phyloP scores from a whole-genome alignment of 2,329 filamentous ascomycete genomes.

The Colletotrichum higginsianum region DNA sequence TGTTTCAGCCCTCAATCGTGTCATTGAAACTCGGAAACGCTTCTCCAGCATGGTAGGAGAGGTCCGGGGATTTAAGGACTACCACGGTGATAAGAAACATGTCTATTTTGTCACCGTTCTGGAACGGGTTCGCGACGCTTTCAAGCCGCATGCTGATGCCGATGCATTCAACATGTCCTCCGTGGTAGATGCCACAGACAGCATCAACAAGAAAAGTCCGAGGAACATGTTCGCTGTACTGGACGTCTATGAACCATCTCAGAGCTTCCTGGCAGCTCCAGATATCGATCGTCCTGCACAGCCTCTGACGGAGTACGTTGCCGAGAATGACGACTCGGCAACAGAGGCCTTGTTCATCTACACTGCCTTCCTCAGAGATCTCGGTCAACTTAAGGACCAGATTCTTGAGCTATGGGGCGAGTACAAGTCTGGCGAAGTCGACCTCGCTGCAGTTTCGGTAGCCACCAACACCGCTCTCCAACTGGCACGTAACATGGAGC shows the following conservation, averaged over 20 bases:
- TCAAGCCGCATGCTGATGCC: conserved; percentile 47
- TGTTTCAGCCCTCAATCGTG: conserved; percentile 51
- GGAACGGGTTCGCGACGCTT: conserved; percentile 51
- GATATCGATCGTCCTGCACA: conserved; percentile 34
- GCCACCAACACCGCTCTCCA: conserved; percentile 55
- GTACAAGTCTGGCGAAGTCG: conserved; percentile 46
- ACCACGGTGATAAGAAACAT: conserved; percentile 49
- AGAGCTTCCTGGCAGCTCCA: conserved; percentile 53
- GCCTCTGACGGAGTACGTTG: conserved; percentile 48
- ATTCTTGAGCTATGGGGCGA: conserved; percentile 52
- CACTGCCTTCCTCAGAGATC: conserved; percentile 49
- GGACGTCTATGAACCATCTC: conserved; percentile 55
- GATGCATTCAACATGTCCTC: conserved; percentile 1
- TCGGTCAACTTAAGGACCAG: conserved; percentile 47
- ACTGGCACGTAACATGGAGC: conserved; percentile 52
- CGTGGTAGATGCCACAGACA: neutral
- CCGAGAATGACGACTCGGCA: conserved; percentile 39
- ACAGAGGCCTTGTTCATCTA: conserved; percentile 50
- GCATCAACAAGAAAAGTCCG: neutral
- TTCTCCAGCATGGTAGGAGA: conserved; percentile 47
- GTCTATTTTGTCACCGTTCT: conserved; percentile 54
- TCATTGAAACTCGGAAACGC: conserved; percentile 53
- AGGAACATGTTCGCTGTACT: conserved; percentile 54
- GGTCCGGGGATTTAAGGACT: conserved; percentile 37
- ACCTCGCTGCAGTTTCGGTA: conserved; percentile 53